Evolutionary conservation across 106 monocot species (phyloP), one percentile per base, ranked within the genome.

Genomic region (Dendrobium chrysotoxum): DNA sequence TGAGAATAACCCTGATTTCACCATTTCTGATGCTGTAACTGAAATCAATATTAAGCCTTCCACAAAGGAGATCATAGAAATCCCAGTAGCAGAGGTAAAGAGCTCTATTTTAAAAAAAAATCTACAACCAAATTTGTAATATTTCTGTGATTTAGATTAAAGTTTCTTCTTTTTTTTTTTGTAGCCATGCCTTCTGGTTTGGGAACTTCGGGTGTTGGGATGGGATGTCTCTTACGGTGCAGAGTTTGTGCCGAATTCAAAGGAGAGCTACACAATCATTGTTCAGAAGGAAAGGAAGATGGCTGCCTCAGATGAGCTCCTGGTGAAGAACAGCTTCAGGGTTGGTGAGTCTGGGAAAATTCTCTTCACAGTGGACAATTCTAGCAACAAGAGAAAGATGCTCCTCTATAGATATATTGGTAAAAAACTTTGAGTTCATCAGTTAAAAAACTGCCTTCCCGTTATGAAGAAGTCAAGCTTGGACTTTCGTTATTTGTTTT

Each of bases 241-340:
- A 4, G 88, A 91, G 58, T 91, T 91, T 17, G 84, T 91, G 28
- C 91, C 91, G 4, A 83, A 76, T 67, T 84, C 86, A 0, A 83
- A 87, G 75, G 86, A 85, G 35, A 76, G 83, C 3, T 91, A 91
- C 86, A 87, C 91, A 0, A 77, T 91, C 39, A 87, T 91, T 61
- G 73, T 91, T 11, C 81, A 86, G 77, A 91, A 91, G 85, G n/a
- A 40, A 8, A 85, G 83, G 83, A 91, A 89, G 64, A 42, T 85
- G 42, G 31, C 35, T 0, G 40, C 84, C 0, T 53, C 75, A 0
- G 85, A 88, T 4, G 91, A 91, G n/a, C 82, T 88, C 0, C 66
- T 87, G 40, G 75, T 75, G 40, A 89, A 85, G 89, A 89, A 83
- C 87, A 82, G 85, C 84, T 92, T 89, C 92, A 92, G 85, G 76